A percentile compares a stretch with the other conserved stretches of the same genome.
Evolutionary conservation across 192 early-diverging fungal genomes (phyloP).

Genomic region (Dissophora globulifera): DNA sequence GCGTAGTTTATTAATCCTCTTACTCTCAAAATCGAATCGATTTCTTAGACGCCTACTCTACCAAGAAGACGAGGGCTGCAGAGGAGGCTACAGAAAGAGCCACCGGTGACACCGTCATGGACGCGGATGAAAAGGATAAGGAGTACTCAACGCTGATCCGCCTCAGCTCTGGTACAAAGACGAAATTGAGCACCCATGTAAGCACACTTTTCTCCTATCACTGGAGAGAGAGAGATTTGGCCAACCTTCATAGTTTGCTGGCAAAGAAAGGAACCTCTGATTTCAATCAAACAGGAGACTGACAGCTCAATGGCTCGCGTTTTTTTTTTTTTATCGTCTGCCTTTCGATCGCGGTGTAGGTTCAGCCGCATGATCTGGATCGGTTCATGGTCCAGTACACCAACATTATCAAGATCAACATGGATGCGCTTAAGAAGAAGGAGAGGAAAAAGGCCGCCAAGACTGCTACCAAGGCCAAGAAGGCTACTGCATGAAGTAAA

Average conservation of each 20-base stretch:
- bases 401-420: constrained; percentile 51
- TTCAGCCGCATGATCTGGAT: constrained; percentile 51
- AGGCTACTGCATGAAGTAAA: constrained; percentile 23
- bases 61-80: constrained; percentile 39
- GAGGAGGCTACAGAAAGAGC: constrained; percentile 23
- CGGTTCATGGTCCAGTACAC: constrained; percentile 54
- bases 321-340: neutral
- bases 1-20: too few species aligned
- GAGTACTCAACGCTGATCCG: constrained; percentile 48
- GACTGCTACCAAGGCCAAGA: constrained; percentile 29
- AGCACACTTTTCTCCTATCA: too few species aligned
- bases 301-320: too few species aligned
- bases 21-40: too few species aligned
- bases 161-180: constrained; percentile 29
- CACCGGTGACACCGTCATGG: constrained; percentile 34
- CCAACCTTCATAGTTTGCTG: too few species aligned
- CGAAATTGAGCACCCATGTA: constrained; percentile 44
- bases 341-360: constrained; percentile 12
- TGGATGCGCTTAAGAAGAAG: constrained; percentile 51
- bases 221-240: too few species aligned
- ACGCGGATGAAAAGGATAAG: constrained; percentile 23
- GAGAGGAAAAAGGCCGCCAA: constrained; percentile 48
- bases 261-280: too few species aligned
- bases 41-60: constrained; percentile 28
- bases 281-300: too few species aligned